Base-by-base conservation (phyloP, 768 basidiomycete species). In the Psilocybe sp. region DNA sequence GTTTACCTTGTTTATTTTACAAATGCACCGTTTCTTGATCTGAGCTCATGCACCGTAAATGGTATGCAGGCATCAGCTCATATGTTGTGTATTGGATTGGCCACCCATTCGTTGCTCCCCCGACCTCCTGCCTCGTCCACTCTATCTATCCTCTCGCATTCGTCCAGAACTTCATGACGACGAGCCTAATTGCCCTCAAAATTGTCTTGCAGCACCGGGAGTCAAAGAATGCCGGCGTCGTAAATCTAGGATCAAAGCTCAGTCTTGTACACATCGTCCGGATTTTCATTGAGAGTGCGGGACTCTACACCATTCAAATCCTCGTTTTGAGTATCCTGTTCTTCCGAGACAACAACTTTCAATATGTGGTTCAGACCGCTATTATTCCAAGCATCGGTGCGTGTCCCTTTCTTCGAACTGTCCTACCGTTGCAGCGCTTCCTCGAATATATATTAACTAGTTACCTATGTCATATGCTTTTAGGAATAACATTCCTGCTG, bases 131-230 rank as follows among this genome's bases (percentile, higher is more conserved):
- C 40, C 11, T 58, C 43, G 54, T 64, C 39, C 54, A 57, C 15
- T 51, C 60, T 11, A 60, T 66, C 18, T 67, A 61, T 49, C 65
- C 65, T 1, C 38, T 64, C 9, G 55, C 56, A 6, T 56, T 67
- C 40, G 53, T 54, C 0, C 63, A 67, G 49, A 67, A 67, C 44
- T 36, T 64, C 19, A 49, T 67, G 11, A 65, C 66, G 2, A 67
- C 66, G 0, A 58, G 62, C 13, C 47, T 67, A 11, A 65, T 67
- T 14, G 45, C 57, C 23, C 55, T 59, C 51, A 64, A 61, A 42
- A 62, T 67, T 5, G 60, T 57, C 60, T 46, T 41, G 12, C 66
- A 67, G 43, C 60, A 67, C 34, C 55, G 60, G 9, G 47, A 32
- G 1, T 67, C 66, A 1, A 18, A 19, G 9, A 50, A 53, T 6